Evolutionary conservation across 2,329 filamentous ascomycete species (phyloP), one percentile per base, ranked within the genome.

Genomic region (Ophiostoma sp.): DNA sequence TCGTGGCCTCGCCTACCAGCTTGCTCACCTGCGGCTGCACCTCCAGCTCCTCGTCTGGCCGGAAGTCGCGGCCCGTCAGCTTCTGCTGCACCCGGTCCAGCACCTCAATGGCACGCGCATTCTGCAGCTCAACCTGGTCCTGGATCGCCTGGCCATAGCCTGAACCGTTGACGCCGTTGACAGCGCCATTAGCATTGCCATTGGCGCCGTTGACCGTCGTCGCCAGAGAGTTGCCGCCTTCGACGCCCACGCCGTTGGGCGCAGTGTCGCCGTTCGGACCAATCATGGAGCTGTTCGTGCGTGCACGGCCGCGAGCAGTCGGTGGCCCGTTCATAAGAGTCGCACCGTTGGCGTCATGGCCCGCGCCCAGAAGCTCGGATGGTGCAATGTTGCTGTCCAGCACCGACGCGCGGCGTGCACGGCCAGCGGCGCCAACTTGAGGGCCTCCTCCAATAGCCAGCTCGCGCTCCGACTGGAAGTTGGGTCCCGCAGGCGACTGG

Each of bases 61-160:
- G 93, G 79, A 99, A 99, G 77, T 99, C 95, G 27, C 90, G 85
- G 8, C 95, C 95, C 0, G 93, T 97, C 68, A 99, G 81, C 80
- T 99, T 99, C 81, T 97, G 94, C 78, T 93, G 91, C 58, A 99
- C 94, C 1, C 95, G 86, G 69, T 90, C 89, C 52, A 99, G 83
- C 2, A 99, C 96, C 76, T 98, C 93, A 67, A 99, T 79, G 0
- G 95, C 96, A 18, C 94, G 84, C 40, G 93, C 93, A 75, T 99
- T 99, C 80, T 98, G 94, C 36, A 91, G 90, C 78, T 99, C 95
- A 65, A 82, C 80, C 69, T 79, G 76, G 69, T 88, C 85, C 41
- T 75, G 74, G 36, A 52, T 42, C 62, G 45, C 36, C 45, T 74
- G 72, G 52, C 71, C 71, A 64, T 74, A 73, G 76, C 76, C 38